Evolutionary conservation across 2,329 filamentous ascomycete species (phyloP).

Genomic region (Purpureocillium lavendulum): DNA sequence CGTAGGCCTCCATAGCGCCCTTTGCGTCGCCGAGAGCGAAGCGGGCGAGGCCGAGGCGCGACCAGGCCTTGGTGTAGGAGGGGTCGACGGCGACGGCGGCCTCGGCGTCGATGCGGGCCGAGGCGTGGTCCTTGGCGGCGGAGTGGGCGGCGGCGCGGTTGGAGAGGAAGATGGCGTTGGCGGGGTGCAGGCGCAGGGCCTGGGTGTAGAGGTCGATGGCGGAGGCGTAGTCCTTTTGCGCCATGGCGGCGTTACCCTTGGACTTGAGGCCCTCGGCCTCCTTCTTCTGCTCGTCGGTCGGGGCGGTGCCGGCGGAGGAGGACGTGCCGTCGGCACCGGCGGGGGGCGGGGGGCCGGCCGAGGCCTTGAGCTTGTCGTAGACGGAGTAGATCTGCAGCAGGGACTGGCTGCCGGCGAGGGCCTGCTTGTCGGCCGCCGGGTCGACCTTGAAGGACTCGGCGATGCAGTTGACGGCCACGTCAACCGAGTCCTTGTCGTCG

Average conservation of each 20-base stretch:
- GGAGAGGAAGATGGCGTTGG: slow-evolving; percentile 92
- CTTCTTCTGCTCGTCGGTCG: slow-evolving; percentile 53
- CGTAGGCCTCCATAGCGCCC: slow-evolving; percentile 91
- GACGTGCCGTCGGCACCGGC: slow-evolving; percentile 24
- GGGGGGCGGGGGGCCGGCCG: slow-evolving; percentile 21
- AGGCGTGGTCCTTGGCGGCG: slow-evolving; percentile 73
- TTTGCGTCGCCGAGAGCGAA: slow-evolving; percentile 87
- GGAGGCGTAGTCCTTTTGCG: slow-evolving; percentile 75
- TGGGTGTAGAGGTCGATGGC: slow-evolving; percentile 86
- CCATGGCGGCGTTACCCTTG: slow-evolving; percentile 90
- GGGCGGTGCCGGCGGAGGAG: slow-evolving; percentile 19
- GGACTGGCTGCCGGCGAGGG: slow-evolving; percentile 78
- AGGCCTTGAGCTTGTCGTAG: slow-evolving; percentile 85
- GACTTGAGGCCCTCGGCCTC: slow-evolving; percentile 85
- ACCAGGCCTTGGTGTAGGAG: slow-evolving; percentile 96
- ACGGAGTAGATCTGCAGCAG: slow-evolving; percentile 88
- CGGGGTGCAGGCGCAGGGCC: slow-evolving; percentile 70
- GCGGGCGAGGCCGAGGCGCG: slow-evolving; percentile 78
- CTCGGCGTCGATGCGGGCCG: slow-evolving; percentile 81
- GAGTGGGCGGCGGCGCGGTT: slow-evolving; percentile 95
- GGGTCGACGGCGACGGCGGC: slow-evolving; percentile 82
- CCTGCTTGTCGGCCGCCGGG: slow-evolving; percentile 60
- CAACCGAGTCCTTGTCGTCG: slow-evolving; percentile 89
- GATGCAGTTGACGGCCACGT: slow-evolving; percentile 92
- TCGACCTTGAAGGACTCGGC: slow-evolving; percentile 93